Conservation (phyloP, 129 eudicot genomes). For the Arctium lappa region DNA sequence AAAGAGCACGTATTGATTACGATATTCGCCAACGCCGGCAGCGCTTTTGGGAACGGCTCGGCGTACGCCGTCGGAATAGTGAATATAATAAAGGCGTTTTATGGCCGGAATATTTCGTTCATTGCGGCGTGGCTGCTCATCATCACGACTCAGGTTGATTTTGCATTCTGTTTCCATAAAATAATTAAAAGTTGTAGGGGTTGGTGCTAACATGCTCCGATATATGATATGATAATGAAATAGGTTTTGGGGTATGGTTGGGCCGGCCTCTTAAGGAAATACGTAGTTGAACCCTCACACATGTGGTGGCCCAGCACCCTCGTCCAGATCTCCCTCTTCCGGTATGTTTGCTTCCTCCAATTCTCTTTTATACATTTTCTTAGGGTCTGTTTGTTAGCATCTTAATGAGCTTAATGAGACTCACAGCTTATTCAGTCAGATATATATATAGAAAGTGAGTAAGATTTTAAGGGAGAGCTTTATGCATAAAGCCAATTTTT, state of each 20-base stretch:
- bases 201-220: too few relatives aligned
- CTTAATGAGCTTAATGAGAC: too few relatives aligned
- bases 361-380: neutral
- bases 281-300: constrained; percentile 84
- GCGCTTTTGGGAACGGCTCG: constrained; percentile 69
- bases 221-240: neutral
- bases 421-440: too few relatives aligned
- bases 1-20: constrained; percentile 83
- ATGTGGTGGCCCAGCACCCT: constrained; percentile 96
- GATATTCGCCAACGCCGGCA: constrained; percentile 82
- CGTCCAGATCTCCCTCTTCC: constrained; percentile 77
- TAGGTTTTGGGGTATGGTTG: constrained; percentile 90
- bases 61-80: constrained; percentile 87
- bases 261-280: constrained; percentile 82
- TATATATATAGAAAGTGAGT: too few relatives aligned
- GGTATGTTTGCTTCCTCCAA: constrained; percentile 27
- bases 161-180: too few relatives aligned
- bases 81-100: constrained; percentile 61
- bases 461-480: too few relatives aligned
- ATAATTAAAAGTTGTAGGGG: too few relatives aligned
- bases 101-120: constrained; percentile 47
- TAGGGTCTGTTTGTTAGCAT: too few relatives aligned
- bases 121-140: constrained; percentile 73
- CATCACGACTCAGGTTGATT: constrained; percentile 65
- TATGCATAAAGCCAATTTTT: too few relatives aligned